phyloP scores from a whole-genome alignment of 2,329 filamentous ascomycete genomes.

The Alternaria sp. region DNA sequence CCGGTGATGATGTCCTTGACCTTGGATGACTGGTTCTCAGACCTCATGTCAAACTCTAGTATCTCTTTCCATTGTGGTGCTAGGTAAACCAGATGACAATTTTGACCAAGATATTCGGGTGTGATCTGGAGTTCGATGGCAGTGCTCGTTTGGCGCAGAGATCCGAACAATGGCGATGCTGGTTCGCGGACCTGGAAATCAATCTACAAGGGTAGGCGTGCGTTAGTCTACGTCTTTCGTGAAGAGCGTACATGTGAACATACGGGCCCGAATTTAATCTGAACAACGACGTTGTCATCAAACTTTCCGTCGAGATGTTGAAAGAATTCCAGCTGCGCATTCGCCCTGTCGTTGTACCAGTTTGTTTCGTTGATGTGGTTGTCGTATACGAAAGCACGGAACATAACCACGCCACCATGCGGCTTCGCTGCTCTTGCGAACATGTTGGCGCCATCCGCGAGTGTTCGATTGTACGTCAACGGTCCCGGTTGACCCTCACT shows the following conservation, averaged over 20 bases:
- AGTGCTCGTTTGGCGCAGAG: constrained; percentile 56
- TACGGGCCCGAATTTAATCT: constrained; percentile 74
- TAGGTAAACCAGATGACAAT: constrained; percentile 73
- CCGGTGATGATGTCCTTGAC: constrained; percentile 70
- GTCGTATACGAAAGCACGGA: constrained; percentile 76
- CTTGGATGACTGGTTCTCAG: constrained; percentile 64
- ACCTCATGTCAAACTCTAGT: constrained; percentile 71
- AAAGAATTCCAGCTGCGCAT: constrained; percentile 74
- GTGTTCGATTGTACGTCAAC: constrained; percentile 72
- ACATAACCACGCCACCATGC: constrained; percentile 86
- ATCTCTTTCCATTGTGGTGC: constrained; percentile 74
- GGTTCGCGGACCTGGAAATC: constrained; percentile 78
- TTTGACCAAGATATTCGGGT: constrained; percentile 76
- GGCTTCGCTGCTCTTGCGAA: constrained; percentile 87
- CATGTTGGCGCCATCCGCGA: constrained; percentile 73
- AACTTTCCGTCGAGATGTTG: constrained; percentile 70
- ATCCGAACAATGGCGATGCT: constrained; percentile 69
- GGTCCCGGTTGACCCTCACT: constrained; percentile 77
- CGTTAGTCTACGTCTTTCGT: background rate
- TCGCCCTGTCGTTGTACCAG: constrained; percentile 74
- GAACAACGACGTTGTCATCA: constrained; percentile 74
- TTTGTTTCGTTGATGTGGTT: constrained; percentile 63
- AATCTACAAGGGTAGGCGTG: constrained; percentile 50
- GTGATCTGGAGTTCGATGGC: constrained; percentile 72
- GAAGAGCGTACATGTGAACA: background rate